A percentile compares a stretch with the other conserved stretches of the same genome.
phyloP scores from a whole-genome alignment of 352 stramenopile species.

The Phytophthora cryptogea region DNA sequence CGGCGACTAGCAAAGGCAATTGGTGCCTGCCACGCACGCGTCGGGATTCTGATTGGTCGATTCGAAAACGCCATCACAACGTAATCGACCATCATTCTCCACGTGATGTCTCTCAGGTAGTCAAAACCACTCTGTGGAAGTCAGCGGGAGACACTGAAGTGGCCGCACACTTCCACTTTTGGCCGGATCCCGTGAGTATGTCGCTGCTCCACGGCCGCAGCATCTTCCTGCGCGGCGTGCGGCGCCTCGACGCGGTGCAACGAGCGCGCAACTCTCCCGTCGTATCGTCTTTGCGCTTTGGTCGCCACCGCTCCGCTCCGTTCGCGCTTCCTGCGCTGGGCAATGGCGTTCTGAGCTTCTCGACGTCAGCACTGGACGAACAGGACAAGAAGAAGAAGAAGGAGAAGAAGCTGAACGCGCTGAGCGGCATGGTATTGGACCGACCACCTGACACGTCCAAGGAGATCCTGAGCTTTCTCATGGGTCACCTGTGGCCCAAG shows the following conservation, averaged over 20 bases:
- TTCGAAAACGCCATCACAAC: conserved; percentile 9
- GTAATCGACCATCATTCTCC: conserved; percentile 16
- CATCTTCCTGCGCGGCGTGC: conserved; percentile 44
- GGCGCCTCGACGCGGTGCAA: conserved; percentile 31
- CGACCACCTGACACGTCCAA: conserved; percentile 44
- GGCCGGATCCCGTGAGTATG: conserved; percentile 19
- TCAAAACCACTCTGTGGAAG: not conserved
- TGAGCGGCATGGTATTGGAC: conserved; percentile 32
- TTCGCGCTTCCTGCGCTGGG: conserved; percentile 18
- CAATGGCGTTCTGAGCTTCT: conserved; percentile 37
- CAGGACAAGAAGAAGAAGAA: conserved; percentile 28
- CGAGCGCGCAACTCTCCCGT: not conserved
- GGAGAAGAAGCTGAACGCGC: conserved; percentile 19
- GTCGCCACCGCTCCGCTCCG: conserved; percentile 3
- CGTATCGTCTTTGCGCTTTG: not conserved
- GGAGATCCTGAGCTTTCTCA: conserved; percentile 65
- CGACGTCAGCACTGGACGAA: conserved; percentile 32
- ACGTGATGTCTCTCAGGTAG: not conserved
- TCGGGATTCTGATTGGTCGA: conserved; percentile 1
- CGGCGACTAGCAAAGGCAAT: conserved; percentile 2
- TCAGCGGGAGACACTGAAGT: not conserved
- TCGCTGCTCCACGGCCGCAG: conserved; percentile 47
- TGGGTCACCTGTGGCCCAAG: conserved; percentile 71
- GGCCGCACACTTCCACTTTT: conserved; percentile 4
- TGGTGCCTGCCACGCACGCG: not conserved